Percentiles rank a stretch among this genome's conserved stretches.
phyloP scores from a whole-genome alignment of 2,329 filamentous ascomycete species.

The Chalara sp. region DNA sequence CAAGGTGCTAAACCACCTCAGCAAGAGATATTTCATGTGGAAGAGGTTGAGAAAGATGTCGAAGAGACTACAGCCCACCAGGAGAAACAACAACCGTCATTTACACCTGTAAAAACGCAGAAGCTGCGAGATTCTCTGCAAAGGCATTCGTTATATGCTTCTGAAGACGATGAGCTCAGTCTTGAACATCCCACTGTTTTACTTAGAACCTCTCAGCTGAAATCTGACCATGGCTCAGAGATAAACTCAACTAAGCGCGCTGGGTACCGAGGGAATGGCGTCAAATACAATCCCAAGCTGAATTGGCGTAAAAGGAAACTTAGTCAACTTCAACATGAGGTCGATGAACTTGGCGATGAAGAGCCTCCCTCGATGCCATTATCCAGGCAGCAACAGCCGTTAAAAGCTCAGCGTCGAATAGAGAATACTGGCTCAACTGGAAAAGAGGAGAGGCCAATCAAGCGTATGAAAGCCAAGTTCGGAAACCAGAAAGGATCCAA shows the following conservation, averaged over 20 bases:
- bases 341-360: slow-evolving; percentile 3
- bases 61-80: neutral
- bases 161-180: slow-evolving; percentile 23
- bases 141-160: neutral
- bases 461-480: no score
- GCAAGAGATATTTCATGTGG: no score
- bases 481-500: no score
- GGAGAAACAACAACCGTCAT: neutral
- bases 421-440: no score
- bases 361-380: neutral
- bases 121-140: slow-evolving; percentile 1
- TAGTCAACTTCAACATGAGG: slow-evolving; percentile 7
- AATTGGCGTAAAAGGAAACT: slow-evolving; percentile 13
- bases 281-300: neutral
- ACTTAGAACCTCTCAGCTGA: slow-evolving; percentile 14
- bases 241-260: slow-evolving; percentile 4
- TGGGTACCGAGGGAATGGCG: slow-evolving; percentile 11
- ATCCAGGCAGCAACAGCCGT: neutral
- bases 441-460: no score
- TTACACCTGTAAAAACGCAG: neutral
- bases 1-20: no score
- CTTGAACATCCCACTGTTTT: slow-evolving; percentile 17
- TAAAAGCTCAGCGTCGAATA: no score
- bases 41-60: no score
- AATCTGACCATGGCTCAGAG: slow-evolving; percentile 2